phyloP scores from a whole-genome alignment of 805 yeast species.

The Wickerhamomyces sydowiorum region DNA sequence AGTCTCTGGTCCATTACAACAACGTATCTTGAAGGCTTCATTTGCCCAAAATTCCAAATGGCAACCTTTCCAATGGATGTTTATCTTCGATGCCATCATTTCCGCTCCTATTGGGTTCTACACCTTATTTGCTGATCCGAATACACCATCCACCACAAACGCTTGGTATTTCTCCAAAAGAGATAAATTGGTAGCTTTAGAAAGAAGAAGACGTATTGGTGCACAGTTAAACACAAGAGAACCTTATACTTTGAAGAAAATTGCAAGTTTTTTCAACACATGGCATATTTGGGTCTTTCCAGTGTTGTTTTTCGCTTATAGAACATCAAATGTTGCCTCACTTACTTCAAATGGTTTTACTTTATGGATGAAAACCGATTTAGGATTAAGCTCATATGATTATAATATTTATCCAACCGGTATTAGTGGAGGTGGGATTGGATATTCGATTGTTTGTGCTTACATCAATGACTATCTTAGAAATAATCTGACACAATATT shows the following conservation, averaged over 20 bases:
- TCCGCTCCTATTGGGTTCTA: slow-evolving; percentile 37
- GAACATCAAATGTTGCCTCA: slow-evolving; percentile 20
- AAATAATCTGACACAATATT: slow-evolving; percentile 30
- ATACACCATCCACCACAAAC: slow-evolving; percentile 36
- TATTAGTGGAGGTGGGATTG: slow-evolving; percentile 33
- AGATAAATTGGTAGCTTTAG: slow-evolving; percentile 40
- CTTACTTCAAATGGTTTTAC: slow-evolving; percentile 38
- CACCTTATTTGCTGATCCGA: slow-evolving; percentile 34
- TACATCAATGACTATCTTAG: slow-evolving; percentile 32
- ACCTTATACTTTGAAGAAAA: slow-evolving; percentile 33
- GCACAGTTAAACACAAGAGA: slow-evolving; percentile 37
- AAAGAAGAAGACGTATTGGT: slow-evolving; percentile 36
- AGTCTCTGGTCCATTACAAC: slow-evolving; percentile 32
- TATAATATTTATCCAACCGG: slow-evolving; percentile 39
- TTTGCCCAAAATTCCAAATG: slow-evolving; percentile 11
- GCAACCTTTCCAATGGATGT: slow-evolving; percentile 38
- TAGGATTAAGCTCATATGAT: slow-evolving; percentile 25
- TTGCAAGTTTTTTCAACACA: slow-evolving; percentile 36
- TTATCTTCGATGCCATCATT: slow-evolving; percentile 36
- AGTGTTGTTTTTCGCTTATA: slow-evolving; percentile 9
- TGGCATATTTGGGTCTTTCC: slow-evolving; percentile 47
- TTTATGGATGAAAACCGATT: slow-evolving; percentile 38
- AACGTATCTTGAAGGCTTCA: slow-evolving; percentile 20
- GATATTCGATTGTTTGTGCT: slow-evolving; percentile 28
- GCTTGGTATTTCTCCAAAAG: slow-evolving; percentile 36